Evolutionary conservation across 495 filamentous ascomycete species (phyloP).

Genomic region (Melanomma pulvis-pyrius): DNA sequence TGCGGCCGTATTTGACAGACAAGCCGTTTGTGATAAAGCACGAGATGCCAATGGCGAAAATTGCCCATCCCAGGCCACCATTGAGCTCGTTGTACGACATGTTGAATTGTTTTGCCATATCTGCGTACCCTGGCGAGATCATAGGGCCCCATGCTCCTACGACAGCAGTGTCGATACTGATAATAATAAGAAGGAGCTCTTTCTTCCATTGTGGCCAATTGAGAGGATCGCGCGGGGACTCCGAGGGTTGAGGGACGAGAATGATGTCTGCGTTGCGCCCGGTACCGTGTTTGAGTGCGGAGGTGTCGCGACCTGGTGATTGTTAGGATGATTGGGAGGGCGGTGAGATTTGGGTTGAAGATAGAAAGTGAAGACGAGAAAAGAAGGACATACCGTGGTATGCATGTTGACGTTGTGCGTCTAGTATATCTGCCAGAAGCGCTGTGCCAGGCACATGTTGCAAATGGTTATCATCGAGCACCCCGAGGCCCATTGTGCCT

Average conservation of each 20-base stretch:
- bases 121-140: constrained; percentile 49
- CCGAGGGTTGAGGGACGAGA: constrained; percentile 53
- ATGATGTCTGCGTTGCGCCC: constrained; percentile 47
- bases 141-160: constrained; percentile 46
- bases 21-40: constrained; percentile 29
- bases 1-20: constrained; percentile 28
- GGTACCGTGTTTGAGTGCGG: constrained; percentile 49
- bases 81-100: constrained; percentile 46
- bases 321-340: neutral
- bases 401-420: constrained; percentile 10
- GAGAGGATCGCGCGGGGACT: constrained; percentile 53
- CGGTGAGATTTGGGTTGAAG: neutral
- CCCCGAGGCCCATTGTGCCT: constrained; percentile 28
- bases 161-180: constrained; percentile 47
- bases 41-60: constrained; percentile 26
- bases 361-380: neutral
- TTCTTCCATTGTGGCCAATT: constrained; percentile 55
- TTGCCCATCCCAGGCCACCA: constrained; percentile 39
- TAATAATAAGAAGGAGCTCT: constrained; percentile 43
- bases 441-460: constrained; percentile 37
- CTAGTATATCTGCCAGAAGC: constrained; percentile 29
- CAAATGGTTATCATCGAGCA: constrained; percentile 26
- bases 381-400: constrained; percentile 23
- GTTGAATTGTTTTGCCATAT: constrained; percentile 46
- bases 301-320: constrained; percentile 42